Evolutionary conservation across 1,284 basidiomycete species (phyloP), one percentile per base, ranked within the genome.

Genomic region (Ganoderma lingzhi): DNA sequence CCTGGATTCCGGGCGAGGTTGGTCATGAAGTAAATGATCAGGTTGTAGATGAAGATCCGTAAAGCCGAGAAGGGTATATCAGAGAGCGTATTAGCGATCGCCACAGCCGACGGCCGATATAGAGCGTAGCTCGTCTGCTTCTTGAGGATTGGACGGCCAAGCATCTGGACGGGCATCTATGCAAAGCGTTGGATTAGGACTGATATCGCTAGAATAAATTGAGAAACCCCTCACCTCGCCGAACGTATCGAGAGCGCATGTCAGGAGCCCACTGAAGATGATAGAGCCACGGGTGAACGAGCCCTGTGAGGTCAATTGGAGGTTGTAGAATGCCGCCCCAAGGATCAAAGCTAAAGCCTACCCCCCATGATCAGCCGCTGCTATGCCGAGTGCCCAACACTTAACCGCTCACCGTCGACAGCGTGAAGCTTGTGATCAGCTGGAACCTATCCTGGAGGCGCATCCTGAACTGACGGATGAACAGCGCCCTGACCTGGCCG

Each of bases 231-330:
- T 19, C 76, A 90, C 84, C 81, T 94, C 93, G 67, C 89, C 88
- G 79, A 96, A 96, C 0, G 93, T 93, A 77, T 92, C 91, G 67
- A 96, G 83, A 75, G 88, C 89, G 66, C 90, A 92, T 37, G 92
- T 92, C 39, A 96, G 81, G 69, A 96, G 82, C 62, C 90, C 90
- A 63, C 84, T 78, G 80, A 96, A 96, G 66, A 97, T 89, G 56
- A 95, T 89, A 81, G 94, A 90, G 39, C 95, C 96, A 72, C 95
- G 89, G 28, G 95, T 96, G 82, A 97, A 97, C 0, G 92, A 93
- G 48, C 95, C 95, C 45, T 87, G 86, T 9, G 95, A 89, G 0
- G 92, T 91, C 19, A 85, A 75, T 3, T 94, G 93, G 41, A 93
- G 86, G 66, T 93, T 88, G 75, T 90, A 88, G 82, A 89, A 96